Evolutionary conservation across 192 early-diverging fungal species (phyloP).

Genomic region (Coemansia asiatica): DNA sequence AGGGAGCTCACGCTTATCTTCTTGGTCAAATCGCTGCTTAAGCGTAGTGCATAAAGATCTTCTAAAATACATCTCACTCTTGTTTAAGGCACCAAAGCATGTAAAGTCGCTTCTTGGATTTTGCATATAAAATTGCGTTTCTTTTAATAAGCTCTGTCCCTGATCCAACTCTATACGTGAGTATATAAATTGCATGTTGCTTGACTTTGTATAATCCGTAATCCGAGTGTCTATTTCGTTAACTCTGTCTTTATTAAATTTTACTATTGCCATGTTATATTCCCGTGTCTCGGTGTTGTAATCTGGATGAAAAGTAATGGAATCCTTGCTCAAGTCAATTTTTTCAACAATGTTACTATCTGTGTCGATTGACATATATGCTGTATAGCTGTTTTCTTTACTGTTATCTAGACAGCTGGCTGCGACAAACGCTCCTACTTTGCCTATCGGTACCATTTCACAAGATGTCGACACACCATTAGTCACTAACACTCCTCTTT

Average conservation of each 20-base stretch:
- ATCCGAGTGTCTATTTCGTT: neutral
- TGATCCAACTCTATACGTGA: neutral
- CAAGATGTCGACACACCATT: neutral
- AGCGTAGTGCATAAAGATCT: neutral
- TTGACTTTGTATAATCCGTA: neutral
- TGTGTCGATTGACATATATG: neutral
- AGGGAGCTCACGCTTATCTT: neutral
- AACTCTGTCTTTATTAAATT: neutral
- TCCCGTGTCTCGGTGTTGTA: neutral
- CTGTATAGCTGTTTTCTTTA: neutral
- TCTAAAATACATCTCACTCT: neutral
- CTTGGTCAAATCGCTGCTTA: neutral
- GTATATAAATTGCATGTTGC: neutral
- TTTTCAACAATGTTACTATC: neutral
- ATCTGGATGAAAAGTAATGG: neutral
- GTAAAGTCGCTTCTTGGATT: neutral
- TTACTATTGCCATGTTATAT: constrained; percentile 1
- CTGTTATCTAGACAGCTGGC: constrained; percentile 5
- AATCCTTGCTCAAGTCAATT: neutral
- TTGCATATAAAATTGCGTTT: neutral
- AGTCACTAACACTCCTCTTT: neutral
- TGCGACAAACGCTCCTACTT: constrained; percentile 4
- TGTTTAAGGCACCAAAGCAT: neutral
- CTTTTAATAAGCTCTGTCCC: neutral
- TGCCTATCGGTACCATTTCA: constrained; percentile 1